Base-by-base conservation (phyloP, 108 stramenopile genomes). In the Fistulifera pelliculosa region DNA sequence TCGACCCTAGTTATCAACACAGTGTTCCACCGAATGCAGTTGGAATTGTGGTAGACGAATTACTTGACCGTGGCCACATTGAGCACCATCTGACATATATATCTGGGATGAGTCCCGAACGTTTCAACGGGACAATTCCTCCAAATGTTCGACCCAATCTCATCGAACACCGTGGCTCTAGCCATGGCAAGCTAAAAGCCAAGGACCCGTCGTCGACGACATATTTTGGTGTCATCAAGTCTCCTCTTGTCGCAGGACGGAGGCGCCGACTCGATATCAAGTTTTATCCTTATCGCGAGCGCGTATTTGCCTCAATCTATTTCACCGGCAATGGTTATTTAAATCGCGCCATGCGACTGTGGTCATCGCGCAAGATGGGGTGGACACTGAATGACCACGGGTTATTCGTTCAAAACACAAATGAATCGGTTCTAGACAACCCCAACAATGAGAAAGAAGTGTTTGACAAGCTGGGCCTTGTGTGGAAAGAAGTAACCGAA, bases 321-420 rank as follows among this genome's bases (percentile, higher is more conserved):
- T 81, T 81, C 47, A 81, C 80, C 16, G 80, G 80, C 19, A 69
- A 69, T 61, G 76, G 76, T 1, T 72, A 49, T 23, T 77, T 81
- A 70, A 81, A 81, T 40, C 40, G 80, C 41, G 58, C 65, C n/a
- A 80, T 80, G 69, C 44, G 79, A 1, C 52, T 80, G 12, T 80
- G 66, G 64, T 64, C 79, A 11, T 59, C 25, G 1, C 58, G 62
- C 19, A 57, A 61, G 6, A 56, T 52, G 28, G 52, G 60, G 0
- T 57, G 28, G 44, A 61, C 25, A 12, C 43, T 80, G 35, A 74
- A 66, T 56, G 79, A 80, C 39, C 68, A 74, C 42, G 79, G 79
- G 26, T 41, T 79, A 13, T 74, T 65, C 61, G 23, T 50, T 24
- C 50, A 21, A 27, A 19, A 41, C 13, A 22, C 12, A 1, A 18